Evolutionary conservation across 768 basidiomycete species (phyloP).

Genomic region (Suillus sp.): DNA sequence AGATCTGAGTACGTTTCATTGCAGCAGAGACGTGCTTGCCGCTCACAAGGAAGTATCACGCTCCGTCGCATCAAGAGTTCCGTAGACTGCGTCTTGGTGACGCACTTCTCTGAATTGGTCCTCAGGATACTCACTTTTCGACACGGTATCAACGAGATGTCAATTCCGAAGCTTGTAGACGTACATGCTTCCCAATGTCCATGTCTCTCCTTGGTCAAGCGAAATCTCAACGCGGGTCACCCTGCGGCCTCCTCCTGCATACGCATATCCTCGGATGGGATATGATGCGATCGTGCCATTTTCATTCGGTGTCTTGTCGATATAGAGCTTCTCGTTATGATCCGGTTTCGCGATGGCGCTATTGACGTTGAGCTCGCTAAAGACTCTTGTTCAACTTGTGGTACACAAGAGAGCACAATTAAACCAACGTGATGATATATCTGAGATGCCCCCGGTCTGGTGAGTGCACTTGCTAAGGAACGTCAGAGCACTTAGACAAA

Average conservation of each 20-base stretch:
- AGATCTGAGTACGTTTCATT: not conserved
- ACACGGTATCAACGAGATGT: not conserved
- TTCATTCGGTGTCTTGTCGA: conserved; percentile 15
- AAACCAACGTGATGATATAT: conserved; percentile 37
- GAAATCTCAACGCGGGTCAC: conserved; percentile 61
- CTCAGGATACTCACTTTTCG: conserved; percentile 46
- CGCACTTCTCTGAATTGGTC: conserved; percentile 46
- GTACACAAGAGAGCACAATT: conserved; percentile 4
- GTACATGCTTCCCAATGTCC: conserved; percentile 47
- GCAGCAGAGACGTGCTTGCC: not conserved
- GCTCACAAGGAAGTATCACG: conserved; percentile 51
- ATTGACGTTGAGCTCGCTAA: conserved; percentile 62
- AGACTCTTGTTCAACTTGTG: conserved; percentile 32
- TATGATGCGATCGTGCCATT: conserved; percentile 33
- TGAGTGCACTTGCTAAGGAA: not conserved
- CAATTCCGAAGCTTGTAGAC: conserved; percentile 6
- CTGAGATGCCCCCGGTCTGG: conserved; percentile 17
- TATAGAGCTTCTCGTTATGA: conserved; percentile 48
- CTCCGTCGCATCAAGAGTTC: conserved; percentile 48
- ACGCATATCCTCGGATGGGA: conserved; percentile 57
- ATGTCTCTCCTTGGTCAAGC: conserved; percentile 52
- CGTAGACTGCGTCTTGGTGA: conserved; percentile 45
- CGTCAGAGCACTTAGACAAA: conserved; percentile 20
- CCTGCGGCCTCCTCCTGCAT: conserved; percentile 60
- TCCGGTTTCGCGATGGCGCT: conserved; percentile 56